A percentile compares a stretch with the other conserved stretches of the same genome.
Evolutionary conservation across 495 filamentous ascomycete genomes (phyloP).

Genomic region (Tetracladium marchalianum): DNA sequence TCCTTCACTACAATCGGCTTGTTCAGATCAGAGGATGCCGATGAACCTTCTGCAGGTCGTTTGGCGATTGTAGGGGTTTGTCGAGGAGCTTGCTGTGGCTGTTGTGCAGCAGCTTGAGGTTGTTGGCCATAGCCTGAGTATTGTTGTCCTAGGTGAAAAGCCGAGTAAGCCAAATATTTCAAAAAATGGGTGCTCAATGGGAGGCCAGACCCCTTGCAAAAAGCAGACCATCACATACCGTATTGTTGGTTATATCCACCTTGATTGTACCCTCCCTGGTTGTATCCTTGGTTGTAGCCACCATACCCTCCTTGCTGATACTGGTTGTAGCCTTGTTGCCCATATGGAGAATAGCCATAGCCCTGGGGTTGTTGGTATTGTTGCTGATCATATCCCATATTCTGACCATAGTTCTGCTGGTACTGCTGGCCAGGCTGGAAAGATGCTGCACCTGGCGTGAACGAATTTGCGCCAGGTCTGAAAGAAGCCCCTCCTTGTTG

Average conservation of each 20-base stretch:
- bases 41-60: slow-evolving; percentile 34
- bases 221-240: slow-evolving; percentile 26
- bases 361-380: slow-evolving; percentile 17
- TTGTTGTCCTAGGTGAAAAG: slow-evolving; percentile 12
- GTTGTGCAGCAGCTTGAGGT: slow-evolving; percentile 32
- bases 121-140: slow-evolving; percentile 31
- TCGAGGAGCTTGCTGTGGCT: slow-evolving; percentile 31
- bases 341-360: slow-evolving; percentile 42
- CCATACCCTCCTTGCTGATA: slow-evolving; percentile 44
- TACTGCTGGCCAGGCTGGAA: slow-evolving; percentile 71
- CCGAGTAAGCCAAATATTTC: not conserved
- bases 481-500: slow-evolving; percentile 39
- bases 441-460: slow-evolving; percentile 65
- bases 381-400: slow-evolving; percentile 20
- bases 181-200: not conserved
- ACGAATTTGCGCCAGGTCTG: slow-evolving; percentile 67
- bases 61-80: slow-evolving; percentile 60
- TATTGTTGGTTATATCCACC: slow-evolving; percentile 50
- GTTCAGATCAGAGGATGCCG: slow-evolving; percentile 30
- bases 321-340: slow-evolving; percentile 43
- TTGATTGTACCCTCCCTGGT: no score
- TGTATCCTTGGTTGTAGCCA: slow-evolving; percentile 33
- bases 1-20: slow-evolving; percentile 37
- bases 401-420: slow-evolving; percentile 42
- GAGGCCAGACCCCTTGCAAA: not conserved